Conservation (phyloP, 306 rosid genomes). For the Cajanus cajan region DNA sequence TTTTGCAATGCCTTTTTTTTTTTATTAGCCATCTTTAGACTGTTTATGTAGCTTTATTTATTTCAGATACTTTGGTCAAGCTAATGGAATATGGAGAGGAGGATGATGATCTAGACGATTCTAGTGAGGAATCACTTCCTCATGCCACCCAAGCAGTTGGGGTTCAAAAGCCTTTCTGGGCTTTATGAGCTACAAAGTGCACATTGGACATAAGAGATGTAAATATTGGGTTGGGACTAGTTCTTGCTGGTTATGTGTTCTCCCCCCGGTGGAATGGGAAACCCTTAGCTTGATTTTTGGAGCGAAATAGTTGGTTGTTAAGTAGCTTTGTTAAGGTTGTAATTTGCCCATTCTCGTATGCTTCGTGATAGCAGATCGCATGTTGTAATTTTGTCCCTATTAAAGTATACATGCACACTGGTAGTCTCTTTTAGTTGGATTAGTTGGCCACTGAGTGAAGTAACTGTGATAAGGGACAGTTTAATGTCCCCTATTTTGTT, state of each 20-base stretch:
- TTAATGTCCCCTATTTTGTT: constrained; percentile 5
- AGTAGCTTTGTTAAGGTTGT: constrained; percentile 22
- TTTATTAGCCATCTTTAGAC: constrained; percentile 9
- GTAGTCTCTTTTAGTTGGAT: constrained; percentile 16
- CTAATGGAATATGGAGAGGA: constrained; percentile 98
- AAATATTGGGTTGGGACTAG: constrained; percentile 15
- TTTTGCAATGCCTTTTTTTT: not conserved
- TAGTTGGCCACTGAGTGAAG: constrained; percentile 1
- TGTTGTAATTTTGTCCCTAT: constrained; percentile 23
- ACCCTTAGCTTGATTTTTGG: constrained; percentile 21
- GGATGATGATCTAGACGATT: constrained; percentile 62
- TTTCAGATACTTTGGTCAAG: constrained; percentile 83
- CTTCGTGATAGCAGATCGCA: not conserved
- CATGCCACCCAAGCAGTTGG: constrained; percentile 29
- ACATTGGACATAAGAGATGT: constrained; percentile 26
- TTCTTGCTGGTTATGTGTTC: constrained; percentile 15
- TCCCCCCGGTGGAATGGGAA: not conserved
- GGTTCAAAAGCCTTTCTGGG: constrained; percentile 87
- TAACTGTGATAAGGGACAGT: constrained; percentile 11
- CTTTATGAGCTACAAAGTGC: constrained; percentile 48
- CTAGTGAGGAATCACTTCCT: constrained; percentile 44
- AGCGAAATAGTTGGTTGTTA: constrained; percentile 10
- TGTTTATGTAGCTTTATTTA: not conserved
- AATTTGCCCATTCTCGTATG: constrained; percentile 10
- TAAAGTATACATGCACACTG: constrained; percentile 26